Evolutionary conservation across 75 land plant genomes (phyloP), one percentile per base, ranked within the genome.

Genomic region (Pinus taeda): DNA sequence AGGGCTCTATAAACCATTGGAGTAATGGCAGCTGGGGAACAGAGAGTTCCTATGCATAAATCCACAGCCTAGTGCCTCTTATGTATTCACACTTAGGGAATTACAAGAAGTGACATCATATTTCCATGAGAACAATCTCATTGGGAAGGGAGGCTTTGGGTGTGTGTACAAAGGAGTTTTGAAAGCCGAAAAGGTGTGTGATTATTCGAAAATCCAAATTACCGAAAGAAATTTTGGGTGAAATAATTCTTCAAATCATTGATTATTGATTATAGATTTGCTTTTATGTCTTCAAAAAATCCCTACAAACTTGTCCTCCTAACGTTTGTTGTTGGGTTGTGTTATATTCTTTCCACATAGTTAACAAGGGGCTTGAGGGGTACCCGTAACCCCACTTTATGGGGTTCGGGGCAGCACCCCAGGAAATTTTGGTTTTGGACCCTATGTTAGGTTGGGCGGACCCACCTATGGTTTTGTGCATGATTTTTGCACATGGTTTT

Each of bases 101-200:
- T 89, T 96, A 82, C 88, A 86, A 57, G 98, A 91, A 74, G 97
- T 95, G 59, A 94, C 99, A 57, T 75, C 67, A 58, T 77, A 86
- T 6, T 96, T 94, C 76, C 84, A 81, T 56, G 95, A 92, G 57
- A 78, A 79, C 18, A 88, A 90, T 49, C 82, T 94, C 37, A 82
- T 96, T 30, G 99, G 99, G 0, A 93, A 90, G 60, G 99, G 98
- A 60, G 99, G 99, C 6, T 96, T 96, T 77, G 99, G 99, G 2
- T 79, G 83, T 29, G 97, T 96, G 15, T 94, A 94, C 75, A 90
- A 81, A 71, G 97, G 98, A 74, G 87, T 79, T 69, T 80, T 95
- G 36, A 86, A 81, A 75, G 58, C 80, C 55, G 97, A 97, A 76
- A 93, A 93, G 92, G 92, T 89, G 73, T 78, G 80, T 71, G 60